Percentiles rank a stretch among this genome's conserved stretches.
Evolutionary conservation across 2,329 filamentous ascomycete species (phyloP).

Genomic region (Diplodia intermedia): DNA sequence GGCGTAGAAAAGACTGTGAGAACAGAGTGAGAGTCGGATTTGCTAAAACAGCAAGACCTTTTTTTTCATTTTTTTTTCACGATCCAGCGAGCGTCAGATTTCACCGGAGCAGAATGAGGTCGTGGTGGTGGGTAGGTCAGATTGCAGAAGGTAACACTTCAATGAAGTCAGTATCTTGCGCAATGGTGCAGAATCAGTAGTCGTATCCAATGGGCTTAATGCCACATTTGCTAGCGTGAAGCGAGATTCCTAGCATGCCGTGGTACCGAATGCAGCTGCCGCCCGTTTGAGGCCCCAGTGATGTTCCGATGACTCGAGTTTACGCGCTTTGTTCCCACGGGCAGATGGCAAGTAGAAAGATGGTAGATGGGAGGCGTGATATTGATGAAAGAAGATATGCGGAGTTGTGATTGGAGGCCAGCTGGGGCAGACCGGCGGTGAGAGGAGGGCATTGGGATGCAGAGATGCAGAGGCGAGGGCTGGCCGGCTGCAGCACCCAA

Average conservation of each 20-base stretch:
- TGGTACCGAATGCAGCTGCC: too few species aligned
- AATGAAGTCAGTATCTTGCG: too few species aligned
- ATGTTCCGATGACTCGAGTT: not conserved
- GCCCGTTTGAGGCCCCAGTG: too few species aligned
- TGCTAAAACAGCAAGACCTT: not conserved
- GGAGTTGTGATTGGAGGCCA: not conserved
- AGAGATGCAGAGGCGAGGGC: not conserved
- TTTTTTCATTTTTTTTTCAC: not conserved
- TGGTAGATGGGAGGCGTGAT: not conserved
- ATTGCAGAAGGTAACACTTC: not conserved
- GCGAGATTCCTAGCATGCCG: too few species aligned
- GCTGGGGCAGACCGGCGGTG: conserved; percentile 3
- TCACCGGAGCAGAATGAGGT: not conserved
- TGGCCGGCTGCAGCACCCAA: not conserved
- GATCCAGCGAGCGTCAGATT: not conserved
- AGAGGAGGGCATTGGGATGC: not conserved
- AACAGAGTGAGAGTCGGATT: too few species aligned
- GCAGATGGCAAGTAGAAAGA: not conserved
- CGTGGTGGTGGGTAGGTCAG: not conserved
- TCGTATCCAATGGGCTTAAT: too few species aligned
- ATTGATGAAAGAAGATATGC: not conserved
- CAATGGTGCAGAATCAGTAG: too few species aligned
- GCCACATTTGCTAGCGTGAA: too few species aligned
- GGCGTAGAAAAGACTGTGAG: too few species aligned
- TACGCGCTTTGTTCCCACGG: not conserved